Evolutionary conservation across 495 filamentous ascomycete genomes (phyloP).

Genomic region (Tuber brumale): DNA sequence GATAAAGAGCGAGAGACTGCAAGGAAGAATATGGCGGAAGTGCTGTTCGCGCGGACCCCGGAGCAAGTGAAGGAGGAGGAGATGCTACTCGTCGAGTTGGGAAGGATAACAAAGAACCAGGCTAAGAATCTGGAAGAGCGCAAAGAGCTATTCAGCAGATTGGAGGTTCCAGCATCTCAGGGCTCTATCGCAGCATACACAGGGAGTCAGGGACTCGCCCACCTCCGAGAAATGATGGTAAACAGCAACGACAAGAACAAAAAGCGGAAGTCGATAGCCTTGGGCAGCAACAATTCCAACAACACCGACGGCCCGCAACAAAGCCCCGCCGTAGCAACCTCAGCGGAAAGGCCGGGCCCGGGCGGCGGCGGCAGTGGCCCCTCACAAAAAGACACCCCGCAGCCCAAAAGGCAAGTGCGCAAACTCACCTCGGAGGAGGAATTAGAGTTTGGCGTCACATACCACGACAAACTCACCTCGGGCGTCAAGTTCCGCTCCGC

Average conservation of each 20-base stretch:
- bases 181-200: slow-evolving; percentile 64
- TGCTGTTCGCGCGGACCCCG: slow-evolving; percentile 67
- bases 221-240: slow-evolving; percentile 70
- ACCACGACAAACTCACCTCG: slow-evolving; percentile 73
- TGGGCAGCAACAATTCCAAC: slow-evolving; percentile 47
- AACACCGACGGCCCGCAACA: slow-evolving; percentile 50
- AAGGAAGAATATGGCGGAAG: slow-evolving; percentile 76
- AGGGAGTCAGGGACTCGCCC: slow-evolving; percentile 67
- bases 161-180: slow-evolving; percentile 68
- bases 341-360: slow-evolving; percentile 23
- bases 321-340: slow-evolving; percentile 16
- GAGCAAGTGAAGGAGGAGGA: slow-evolving; percentile 90
- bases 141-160: slow-evolving; percentile 77
- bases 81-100: slow-evolving; percentile 76
- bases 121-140: slow-evolving; percentile 79
- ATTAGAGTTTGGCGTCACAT: slow-evolving; percentile 69
- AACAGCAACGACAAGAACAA: slow-evolving; percentile 74
- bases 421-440: slow-evolving; percentile 70
- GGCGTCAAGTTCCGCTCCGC: slow-evolving; percentile 40
- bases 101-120: slow-evolving; percentile 75
- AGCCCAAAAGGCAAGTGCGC: slow-evolving; percentile 49
- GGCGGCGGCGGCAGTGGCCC: slow-evolving; percentile 6
- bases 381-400: slow-evolving; percentile 55
- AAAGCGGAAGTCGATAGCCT: slow-evolving; percentile 54
- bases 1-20: slow-evolving; percentile 65